phyloP scores from a whole-genome alignment of 139 green algal species.

The Micromonas commoda region DNA sequence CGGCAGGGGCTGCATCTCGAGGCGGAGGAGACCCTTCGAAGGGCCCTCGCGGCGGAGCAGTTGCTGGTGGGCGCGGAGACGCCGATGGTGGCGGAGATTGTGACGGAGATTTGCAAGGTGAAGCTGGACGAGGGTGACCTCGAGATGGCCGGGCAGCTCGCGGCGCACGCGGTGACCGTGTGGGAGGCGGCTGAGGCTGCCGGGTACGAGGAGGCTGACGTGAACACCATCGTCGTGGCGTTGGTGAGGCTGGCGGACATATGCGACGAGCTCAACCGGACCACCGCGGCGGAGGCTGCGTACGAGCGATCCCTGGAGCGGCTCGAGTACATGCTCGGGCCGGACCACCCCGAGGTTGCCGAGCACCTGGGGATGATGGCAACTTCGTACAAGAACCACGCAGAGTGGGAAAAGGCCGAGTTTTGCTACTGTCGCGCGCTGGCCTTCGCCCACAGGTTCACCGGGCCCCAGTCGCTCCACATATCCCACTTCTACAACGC shows the following conservation, averaged over 20 bases:
- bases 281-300: not conserved
- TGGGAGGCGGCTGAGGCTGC: not conserved
- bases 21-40: conserved; percentile 1
- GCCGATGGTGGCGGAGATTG: conserved; percentile 7
- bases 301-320: conserved; percentile 9
- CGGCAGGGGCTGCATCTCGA: not conserved
- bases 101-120: not conserved
- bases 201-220: conserved; percentile 5
- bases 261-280: conserved; percentile 11
- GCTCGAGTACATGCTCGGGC: conserved; percentile 18
- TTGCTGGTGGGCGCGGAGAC: not conserved
- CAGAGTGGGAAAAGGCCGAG: conserved; percentile 18
- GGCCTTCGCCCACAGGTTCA: not conserved
- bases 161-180: not conserved
- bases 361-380: conserved; percentile 5
- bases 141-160: not conserved
- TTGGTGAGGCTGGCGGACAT: not conserved
- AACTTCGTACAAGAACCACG: conserved; percentile 13
- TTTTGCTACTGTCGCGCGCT: not conserved
- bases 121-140: not conserved
- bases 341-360: conserved; percentile 11
- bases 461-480: not conserved
- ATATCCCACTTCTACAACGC: not conserved
- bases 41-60: not conserved
- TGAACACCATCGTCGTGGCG: not conserved